A percentile compares a stretch with the other conserved stretches of the same genome.
phyloP scores from a whole-genome alignment of 352 stramenopile genomes.

The Globisporangium radiosum region DNA sequence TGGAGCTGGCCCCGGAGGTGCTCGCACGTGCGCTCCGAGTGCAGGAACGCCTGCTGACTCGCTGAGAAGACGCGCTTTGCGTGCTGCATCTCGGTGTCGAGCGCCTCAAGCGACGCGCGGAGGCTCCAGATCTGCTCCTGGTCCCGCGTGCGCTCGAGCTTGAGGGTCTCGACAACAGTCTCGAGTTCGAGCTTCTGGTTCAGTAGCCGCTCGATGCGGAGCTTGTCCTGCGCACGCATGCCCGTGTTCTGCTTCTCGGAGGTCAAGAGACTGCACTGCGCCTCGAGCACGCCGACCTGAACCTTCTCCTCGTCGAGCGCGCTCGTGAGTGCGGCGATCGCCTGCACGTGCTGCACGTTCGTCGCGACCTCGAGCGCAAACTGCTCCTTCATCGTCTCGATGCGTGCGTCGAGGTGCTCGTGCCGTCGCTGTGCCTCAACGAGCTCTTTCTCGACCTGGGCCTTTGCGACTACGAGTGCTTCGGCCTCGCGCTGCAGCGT shows the following conservation, averaged over 20 bases:
- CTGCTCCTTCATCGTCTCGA: constrained; percentile 66
- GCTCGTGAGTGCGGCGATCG: constrained; percentile 30
- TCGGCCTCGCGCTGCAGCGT: constrained; percentile 21
- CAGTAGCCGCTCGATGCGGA: constrained; percentile 65
- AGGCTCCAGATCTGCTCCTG: constrained; percentile 73
- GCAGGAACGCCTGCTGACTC: constrained; percentile 67
- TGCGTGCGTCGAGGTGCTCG: constrained; percentile 35
- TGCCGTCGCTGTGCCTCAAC: constrained; percentile 38
- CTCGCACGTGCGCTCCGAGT: constrained; percentile 62
- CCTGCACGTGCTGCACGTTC: constrained; percentile 24
- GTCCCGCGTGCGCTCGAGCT: constrained; percentile 46
- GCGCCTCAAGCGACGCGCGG: constrained; percentile 46
- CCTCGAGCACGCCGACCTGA: constrained; percentile 53
- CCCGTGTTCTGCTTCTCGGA: constrained; percentile 71
- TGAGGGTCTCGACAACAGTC: constrained; percentile 45
- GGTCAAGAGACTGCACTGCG: constrained; percentile 55
- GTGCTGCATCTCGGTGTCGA: constrained; percentile 77
- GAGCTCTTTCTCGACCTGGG: constrained; percentile 37
- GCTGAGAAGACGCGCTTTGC: constrained; percentile 74
- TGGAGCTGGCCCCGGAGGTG: constrained; percentile 60
- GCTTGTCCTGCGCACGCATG: constrained; percentile 74
- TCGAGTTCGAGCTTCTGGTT: constrained; percentile 81
- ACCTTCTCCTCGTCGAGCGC: constrained; percentile 55
- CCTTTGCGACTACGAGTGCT: constrained; percentile 30
- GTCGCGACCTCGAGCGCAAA: constrained; percentile 48